Evolutionary conservation across 2,329 filamentous ascomycete species (phyloP), one percentile per base, ranked within the genome.

Genomic region (Elsinoe perseae): DNA sequence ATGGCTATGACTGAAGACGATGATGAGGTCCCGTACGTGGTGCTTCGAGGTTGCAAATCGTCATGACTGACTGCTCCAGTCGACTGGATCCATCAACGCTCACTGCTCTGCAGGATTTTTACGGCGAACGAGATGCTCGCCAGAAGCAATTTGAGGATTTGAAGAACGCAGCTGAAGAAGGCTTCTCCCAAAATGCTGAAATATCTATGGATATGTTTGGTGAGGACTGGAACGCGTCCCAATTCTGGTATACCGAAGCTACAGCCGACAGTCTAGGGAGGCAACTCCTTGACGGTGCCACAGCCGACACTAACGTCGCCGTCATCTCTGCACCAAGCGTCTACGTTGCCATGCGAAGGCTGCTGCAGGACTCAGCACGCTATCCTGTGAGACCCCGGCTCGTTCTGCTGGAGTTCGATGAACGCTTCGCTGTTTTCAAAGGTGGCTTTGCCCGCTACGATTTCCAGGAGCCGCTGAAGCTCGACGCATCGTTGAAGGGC

Each of bases 181-280:
- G 78, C 12, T 75, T 77, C 58, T 68, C 72, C 9, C 55, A 64
- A 38, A 60, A 61, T 32, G 60, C 59, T 50, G 70, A 70, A 44
- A 62, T 81, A 30, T 78, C 72, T 38, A 92, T 92, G 80, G 81
- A 86, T 27, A 74, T 79, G 1, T 93, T 92, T 64, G 76, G 77
- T 1, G 88, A 92, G 70, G 85, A 92, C 69, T 93, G 88, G 88
- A 88, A 91, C 65, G 80, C 85, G 65, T 86, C 81, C 60, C 87
- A 92, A 70, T 93, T 93, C 65, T 93, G 88, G 87, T 87, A 75
- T 36, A 82, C 81, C 7, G 83, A 90, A 54, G 80, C 84, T 61
- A 91, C 87, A 21, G 87, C 87, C 0, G 76, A 69, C 1, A 65
- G 76, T 4, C 70, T 87, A 18, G 87, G 86, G 1, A 73, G 76